A percentile compares a stretch with the other conserved stretches of the same genome.
Evolutionary conservation across 208 protist species (phyloP).

Genomic region (Acanthamoeba culbertsoni): DNA sequence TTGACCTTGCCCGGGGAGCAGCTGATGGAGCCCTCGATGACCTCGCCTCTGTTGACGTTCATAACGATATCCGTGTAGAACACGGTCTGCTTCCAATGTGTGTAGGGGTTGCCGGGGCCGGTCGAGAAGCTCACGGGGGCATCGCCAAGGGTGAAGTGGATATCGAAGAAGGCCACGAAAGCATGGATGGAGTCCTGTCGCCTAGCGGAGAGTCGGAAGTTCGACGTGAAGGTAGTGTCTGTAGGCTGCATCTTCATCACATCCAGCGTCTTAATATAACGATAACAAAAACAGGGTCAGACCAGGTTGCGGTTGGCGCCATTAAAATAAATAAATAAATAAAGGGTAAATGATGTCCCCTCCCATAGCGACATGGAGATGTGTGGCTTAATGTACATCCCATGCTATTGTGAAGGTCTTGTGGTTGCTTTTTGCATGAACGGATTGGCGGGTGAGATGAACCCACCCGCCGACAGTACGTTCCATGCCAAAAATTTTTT

Average conservation of each 20-base stretch:
- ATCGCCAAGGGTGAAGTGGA: slow-evolving; percentile 81
- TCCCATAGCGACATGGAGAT: slow-evolving; percentile 23
- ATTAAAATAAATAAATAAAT: no score
- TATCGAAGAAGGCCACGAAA: slow-evolving; percentile 88
- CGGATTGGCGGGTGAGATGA: no score
- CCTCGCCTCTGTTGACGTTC: not conserved
- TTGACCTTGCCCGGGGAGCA: not conserved
- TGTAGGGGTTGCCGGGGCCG: slow-evolving; percentile 80
- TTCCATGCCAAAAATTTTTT: no score
- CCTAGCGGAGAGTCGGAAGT: slow-evolving; percentile 76
- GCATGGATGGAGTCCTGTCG: slow-evolving; percentile 83
- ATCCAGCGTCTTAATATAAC: slow-evolving; percentile 81
- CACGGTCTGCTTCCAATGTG: slow-evolving; percentile 96
- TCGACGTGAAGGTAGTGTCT: slow-evolving; percentile 81
- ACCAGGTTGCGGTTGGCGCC: no score
- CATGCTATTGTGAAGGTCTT: not conserved
- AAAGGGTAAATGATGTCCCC: not conserved
- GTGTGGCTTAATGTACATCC: slow-evolving; percentile 3
- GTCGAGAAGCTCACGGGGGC: slow-evolving; percentile 82
- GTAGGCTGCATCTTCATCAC: slow-evolving; percentile 80
- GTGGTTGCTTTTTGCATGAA: no score
- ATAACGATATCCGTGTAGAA: slow-evolving; percentile 90
- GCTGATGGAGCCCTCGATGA: not conserved
- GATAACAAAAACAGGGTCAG: no score
- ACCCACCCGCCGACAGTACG: no score